Percentiles rank a stretch among this genome's conserved stretches.
Evolutionary conservation across 441 rosid species (phyloP).

Genomic region (Corymbia citriodora): DNA sequence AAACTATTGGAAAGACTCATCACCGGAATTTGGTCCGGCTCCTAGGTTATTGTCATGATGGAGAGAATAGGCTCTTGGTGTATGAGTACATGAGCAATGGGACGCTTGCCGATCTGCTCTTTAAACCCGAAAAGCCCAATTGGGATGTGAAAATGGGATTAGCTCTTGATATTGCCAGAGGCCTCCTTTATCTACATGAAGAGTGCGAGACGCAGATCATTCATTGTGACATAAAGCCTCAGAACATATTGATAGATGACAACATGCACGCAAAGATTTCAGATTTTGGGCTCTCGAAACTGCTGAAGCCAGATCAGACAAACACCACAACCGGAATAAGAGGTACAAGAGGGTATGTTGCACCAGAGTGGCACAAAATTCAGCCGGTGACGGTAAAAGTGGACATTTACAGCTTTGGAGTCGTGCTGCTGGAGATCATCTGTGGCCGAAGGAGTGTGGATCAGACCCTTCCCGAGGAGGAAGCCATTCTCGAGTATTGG

Average conservation of each 20-base stretch:
- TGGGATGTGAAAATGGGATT: background rate
- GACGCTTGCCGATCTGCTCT: background rate
- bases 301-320: background rate
- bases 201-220: background rate
- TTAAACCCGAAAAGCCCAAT: background rate
- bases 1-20: background rate
- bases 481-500: background rate
- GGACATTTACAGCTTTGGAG: background rate
- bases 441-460: background rate
- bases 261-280: background rate
- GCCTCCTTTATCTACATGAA: background rate
- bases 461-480: background rate
- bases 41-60: background rate
- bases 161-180: background rate
- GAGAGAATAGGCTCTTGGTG: background rate
- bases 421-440: slow-evolving; percentile 1
- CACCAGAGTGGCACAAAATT: background rate
- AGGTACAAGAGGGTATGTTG: background rate
- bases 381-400: background rate
- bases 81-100: background rate
- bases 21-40: background rate
- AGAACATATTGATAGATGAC: background rate
- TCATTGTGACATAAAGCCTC: background rate
- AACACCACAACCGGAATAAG: background rate
- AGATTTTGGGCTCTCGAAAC: background rate